Conservation (phyloP, 345 rosid species). For the Euphorbia tirucalli region DNA sequence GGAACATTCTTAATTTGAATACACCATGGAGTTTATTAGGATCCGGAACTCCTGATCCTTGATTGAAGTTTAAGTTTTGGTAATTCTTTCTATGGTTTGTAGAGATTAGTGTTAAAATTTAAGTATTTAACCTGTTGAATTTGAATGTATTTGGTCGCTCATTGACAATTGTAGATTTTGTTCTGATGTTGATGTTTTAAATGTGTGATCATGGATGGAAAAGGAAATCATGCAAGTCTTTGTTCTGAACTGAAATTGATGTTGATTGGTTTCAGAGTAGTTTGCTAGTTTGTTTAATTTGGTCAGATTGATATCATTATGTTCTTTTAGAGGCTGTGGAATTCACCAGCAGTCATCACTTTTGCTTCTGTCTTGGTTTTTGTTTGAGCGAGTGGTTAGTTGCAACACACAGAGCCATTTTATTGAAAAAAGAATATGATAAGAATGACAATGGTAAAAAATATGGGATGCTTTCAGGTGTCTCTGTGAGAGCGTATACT, state of each 20-base stretch:
- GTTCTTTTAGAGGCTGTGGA: neutral
- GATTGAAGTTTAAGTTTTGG: neutral
- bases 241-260: neutral
- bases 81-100: neutral
- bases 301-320: neutral
- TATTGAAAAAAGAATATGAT: neutral
- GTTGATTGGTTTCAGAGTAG: neutral
- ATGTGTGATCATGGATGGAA: neutral
- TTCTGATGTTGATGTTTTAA: too few relatives aligned
- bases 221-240: neutral
- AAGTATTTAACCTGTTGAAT: neutral
- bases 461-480: too few relatives aligned
- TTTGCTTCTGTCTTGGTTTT: neutral
- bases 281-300: neutral
- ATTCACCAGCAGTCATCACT: neutral
- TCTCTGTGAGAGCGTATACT: neutral
- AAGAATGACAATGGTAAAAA: neutral
- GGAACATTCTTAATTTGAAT: constrained; percentile 1
- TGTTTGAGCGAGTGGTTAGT: neutral
- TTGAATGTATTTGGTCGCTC: neutral
- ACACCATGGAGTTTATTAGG: neutral
- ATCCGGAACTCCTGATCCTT: neutral
- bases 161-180: too few relatives aligned
- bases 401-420: neutral
- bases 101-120: neutral